A percentile compares a stretch with the other conserved stretches of the same genome.
Conservation (phyloP, 176 grass and related monocot species). For the Oryza glumipatula region DNA sequence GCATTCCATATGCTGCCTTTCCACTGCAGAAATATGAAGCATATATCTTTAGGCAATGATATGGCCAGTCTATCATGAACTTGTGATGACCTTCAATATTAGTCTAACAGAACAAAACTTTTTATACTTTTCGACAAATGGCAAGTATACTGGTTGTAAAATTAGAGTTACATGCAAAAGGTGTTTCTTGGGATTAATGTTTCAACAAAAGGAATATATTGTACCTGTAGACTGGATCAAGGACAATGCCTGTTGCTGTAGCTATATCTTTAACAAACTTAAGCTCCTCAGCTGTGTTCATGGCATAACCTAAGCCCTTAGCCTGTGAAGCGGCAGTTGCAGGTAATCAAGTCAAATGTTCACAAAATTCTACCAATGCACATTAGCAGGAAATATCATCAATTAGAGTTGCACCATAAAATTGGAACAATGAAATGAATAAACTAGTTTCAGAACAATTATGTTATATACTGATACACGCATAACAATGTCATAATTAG, state of each 20-base stretch:
- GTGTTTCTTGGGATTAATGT: not conserved
- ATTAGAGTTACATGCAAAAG: not conserved
- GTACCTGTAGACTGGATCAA: slow-evolving; percentile 98
- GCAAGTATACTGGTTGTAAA: not conserved
- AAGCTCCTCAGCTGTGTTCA: slow-evolving; percentile 92
- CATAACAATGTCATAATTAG: not conserved
- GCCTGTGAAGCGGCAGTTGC: slow-evolving; percentile 55
- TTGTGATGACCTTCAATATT: not conserved
- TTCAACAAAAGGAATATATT: slow-evolving; percentile 7
- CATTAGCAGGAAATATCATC: not conserved
- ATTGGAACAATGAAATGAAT: not conserved
- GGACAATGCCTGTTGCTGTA: slow-evolving; percentile 78
- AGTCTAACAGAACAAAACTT: not conserved
- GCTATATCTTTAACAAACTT: slow-evolving; percentile 92
- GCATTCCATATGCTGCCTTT: slow-evolving; percentile 70
- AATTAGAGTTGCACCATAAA: not conserved
- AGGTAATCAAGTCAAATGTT: slow-evolving; percentile 28
- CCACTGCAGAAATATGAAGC: slow-evolving; percentile 47
- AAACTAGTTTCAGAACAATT: not conserved
- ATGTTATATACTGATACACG: not conserved
- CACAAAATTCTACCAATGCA: not conserved
- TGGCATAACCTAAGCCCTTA: slow-evolving; percentile 96
- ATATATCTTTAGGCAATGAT: not conserved
- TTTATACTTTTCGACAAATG: not conserved
- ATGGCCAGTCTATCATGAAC: not conserved